Conservation (phyloP, 140 eudicot species). For the Cichorium intybus region DNA sequence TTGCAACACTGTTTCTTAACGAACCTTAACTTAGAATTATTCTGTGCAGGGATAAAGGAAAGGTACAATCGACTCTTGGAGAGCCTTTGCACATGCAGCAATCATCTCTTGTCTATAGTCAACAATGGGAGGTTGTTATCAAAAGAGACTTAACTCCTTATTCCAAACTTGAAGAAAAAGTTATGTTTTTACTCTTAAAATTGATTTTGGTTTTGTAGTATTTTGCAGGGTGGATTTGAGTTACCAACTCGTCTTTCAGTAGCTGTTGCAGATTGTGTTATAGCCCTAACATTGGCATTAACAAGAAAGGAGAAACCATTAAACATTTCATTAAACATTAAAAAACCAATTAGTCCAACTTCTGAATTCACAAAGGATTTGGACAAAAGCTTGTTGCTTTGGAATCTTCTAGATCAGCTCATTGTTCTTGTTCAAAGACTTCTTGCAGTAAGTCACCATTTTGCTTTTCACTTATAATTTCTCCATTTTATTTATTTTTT, state of each 20-base stretch:
- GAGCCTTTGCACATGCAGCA: conserved; percentile 40
- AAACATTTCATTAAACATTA: conserved; percentile 27
- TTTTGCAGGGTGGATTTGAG: conserved; percentile 77
- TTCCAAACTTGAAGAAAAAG: neutral
- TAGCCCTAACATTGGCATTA: conserved; percentile 60
- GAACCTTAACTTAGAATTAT: too few species aligned
- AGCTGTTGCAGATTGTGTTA: conserved; percentile 78
- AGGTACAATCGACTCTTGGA: conserved; percentile 52
- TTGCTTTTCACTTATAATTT: conserved; percentile 12
- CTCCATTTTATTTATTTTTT: neutral
- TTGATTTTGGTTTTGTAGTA: conserved; percentile 44
- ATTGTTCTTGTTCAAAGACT: conserved; percentile 66
- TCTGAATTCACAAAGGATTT: conserved; percentile 39
- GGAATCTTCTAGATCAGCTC: conserved; percentile 68
- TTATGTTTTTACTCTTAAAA: neutral
- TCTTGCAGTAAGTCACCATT: conserved; percentile 48
- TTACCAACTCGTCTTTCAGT: conserved; percentile 94
- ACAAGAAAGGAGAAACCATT: conserved; percentile 43
- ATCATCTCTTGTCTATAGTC: conserved; percentile 43
- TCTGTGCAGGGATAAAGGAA: conserved; percentile 64
- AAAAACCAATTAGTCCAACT: conserved; percentile 35
- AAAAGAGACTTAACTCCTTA: too few species aligned
- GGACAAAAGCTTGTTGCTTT: conserved; percentile 56
- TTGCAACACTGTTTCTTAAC: neutral
- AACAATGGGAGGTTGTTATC: conserved; percentile 78